phyloP scores from a whole-genome alignment of 1,284 basidiomycete species.

The Rhodotorula glutinis region DNA sequence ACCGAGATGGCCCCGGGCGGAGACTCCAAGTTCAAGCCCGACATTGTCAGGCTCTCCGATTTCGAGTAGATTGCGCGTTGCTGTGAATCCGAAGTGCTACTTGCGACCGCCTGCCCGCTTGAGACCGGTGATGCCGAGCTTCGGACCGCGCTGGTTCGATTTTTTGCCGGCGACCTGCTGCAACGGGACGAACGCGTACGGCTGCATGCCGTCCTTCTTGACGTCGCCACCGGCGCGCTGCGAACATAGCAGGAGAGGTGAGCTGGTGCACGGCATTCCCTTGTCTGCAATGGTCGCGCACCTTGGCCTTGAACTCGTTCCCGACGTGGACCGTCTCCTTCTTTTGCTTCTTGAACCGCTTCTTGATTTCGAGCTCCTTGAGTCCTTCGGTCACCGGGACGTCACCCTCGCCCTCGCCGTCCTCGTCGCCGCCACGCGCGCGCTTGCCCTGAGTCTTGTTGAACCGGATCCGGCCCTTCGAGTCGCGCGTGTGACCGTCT shows the following conservation, averaged over 20 bases:
- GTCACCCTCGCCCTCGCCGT: slow-evolving; percentile 52
- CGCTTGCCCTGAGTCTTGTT: slow-evolving; percentile 91
- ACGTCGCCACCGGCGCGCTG: slow-evolving; percentile 90
- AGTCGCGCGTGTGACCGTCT: slow-evolving; percentile 82
- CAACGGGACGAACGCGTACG: slow-evolving; percentile 82
- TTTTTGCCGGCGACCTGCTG: slow-evolving; percentile 39
- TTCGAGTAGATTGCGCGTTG: no score
- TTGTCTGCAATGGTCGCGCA: no score
- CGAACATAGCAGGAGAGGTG: slow-evolving; percentile 15
- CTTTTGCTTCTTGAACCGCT: slow-evolving; percentile 54
- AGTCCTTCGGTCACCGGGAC: slow-evolving; percentile 37
- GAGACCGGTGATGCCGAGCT: slow-evolving; percentile 38
- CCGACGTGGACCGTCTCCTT: slow-evolving; percentile 64
- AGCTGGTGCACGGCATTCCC: slow-evolving; percentile 3
- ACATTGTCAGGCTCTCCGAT: no score
- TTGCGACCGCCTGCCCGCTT: slow-evolving; percentile 22
- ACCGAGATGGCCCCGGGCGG: no score
- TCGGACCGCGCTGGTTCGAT: slow-evolving; percentile 23
- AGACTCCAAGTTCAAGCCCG: no score
- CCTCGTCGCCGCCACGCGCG: slow-evolving; percentile 63
- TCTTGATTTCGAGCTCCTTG: slow-evolving; percentile 56
- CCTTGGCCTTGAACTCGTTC: slow-evolving; percentile 71
- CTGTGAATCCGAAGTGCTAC: not conserved
- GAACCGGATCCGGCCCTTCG: slow-evolving; percentile 83
- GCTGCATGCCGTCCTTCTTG: slow-evolving; percentile 71